Conservation (phyloP, 768 basidiomycete genomes). For the Lactifluus pinguis region DNA sequence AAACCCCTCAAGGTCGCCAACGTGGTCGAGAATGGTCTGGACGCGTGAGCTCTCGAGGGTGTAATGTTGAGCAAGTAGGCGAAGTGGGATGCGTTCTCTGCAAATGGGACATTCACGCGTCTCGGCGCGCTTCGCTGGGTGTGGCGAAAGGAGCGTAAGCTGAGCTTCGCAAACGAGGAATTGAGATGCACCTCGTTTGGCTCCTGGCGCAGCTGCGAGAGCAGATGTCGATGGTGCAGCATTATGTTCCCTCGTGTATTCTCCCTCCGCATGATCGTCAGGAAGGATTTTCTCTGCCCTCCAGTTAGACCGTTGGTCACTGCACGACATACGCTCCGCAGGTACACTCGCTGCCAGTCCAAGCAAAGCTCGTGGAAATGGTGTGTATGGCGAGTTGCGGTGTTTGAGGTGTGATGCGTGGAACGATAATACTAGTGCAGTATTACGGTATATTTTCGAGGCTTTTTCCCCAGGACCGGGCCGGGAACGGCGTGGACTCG, state of each 20-base stretch:
- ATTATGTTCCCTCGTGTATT: not conserved
- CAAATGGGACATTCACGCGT: slow-evolving; percentile 71
- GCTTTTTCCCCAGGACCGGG: no score
- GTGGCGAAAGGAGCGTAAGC: not conserved
- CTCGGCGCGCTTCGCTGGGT: slow-evolving; percentile 59
- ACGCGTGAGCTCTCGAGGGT: slow-evolving; percentile 61
- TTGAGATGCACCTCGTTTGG: slow-evolving; percentile 8
- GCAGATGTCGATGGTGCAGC: slow-evolving; percentile 3
- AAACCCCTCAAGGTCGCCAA: slow-evolving; percentile 52
- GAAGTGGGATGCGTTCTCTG: slow-evolving; percentile 59
- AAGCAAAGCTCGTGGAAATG: not conserved
- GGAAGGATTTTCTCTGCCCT: not conserved
- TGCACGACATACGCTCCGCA: no score
- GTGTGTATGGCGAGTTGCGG: not conserved
- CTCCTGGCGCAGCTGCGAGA: not conserved
- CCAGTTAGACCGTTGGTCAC: not conserved
- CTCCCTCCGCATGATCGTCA: not conserved
- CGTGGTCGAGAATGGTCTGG: slow-evolving; percentile 52
- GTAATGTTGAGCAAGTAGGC: slow-evolving; percentile 57
- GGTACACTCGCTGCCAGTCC: not conserved
- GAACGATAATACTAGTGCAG: no score
- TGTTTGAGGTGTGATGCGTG: not conserved
- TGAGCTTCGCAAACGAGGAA: not conserved
- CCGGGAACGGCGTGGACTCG: no score
- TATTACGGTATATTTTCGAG: no score